Conservation (phyloP, 768 basidiomycete genomes). For the Boletus reticulatus region DNA sequence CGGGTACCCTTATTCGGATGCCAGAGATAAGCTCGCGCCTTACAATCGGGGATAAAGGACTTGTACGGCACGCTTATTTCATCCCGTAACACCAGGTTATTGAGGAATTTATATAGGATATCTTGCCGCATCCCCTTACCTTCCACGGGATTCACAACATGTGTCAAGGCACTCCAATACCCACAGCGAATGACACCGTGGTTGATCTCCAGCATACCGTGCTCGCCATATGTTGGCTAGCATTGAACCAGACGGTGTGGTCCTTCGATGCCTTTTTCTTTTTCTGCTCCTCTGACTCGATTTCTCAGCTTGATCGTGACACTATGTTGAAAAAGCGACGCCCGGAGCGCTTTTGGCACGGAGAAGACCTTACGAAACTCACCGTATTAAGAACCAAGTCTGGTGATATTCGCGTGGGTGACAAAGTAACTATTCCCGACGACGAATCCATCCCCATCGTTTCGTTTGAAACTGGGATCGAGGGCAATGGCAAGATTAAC, state of each 20-base stretch:
- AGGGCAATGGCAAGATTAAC: slow-evolving; percentile 44
- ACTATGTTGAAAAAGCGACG: slow-evolving; percentile 57
- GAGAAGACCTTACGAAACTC: slow-evolving; percentile 59
- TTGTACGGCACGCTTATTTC: slow-evolving; percentile 41
- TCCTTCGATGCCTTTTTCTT: neutral
- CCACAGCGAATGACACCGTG: slow-evolving; percentile 56
- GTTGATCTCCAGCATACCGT: slow-evolving; percentile 73
- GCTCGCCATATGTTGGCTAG: slow-evolving; percentile 83
- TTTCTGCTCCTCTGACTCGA: slow-evolving; percentile 1
- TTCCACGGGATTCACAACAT: slow-evolving; percentile 47
- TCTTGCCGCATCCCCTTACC: slow-evolving; percentile 54
- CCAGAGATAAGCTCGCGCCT: slow-evolving; percentile 78
- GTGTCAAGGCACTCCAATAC: slow-evolving; percentile 43
- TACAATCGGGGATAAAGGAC: slow-evolving; percentile 70
- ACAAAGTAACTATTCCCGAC: slow-evolving; percentile 63
- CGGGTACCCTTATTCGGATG: slow-evolving; percentile 65
- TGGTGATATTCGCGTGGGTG: slow-evolving; percentile 72
- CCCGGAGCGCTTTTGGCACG: slow-evolving; percentile 76
- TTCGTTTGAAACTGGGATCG: slow-evolving; percentile 54
- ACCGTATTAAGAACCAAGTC: slow-evolving; percentile 59
- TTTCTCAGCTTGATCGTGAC: slow-evolving; percentile 53
- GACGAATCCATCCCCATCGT: slow-evolving; percentile 48
- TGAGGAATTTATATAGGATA: slow-evolving; percentile 46
- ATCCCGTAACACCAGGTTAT: slow-evolving; percentile 1
- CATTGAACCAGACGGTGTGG: slow-evolving; percentile 79